Conservation (phyloP, 176 grass and related monocot genomes). For the Puya raimondii region DNA sequence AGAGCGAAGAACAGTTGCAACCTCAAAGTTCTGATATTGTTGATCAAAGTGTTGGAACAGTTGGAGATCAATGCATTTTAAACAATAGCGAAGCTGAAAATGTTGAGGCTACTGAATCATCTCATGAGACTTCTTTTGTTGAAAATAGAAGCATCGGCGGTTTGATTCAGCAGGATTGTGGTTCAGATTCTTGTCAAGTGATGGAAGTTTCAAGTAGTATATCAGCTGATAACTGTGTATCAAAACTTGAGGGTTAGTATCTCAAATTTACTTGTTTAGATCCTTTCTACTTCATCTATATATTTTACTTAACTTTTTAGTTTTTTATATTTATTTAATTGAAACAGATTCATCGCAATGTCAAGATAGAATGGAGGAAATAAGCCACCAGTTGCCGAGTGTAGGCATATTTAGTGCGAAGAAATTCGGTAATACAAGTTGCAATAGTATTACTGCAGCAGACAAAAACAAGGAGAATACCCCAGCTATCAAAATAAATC, state of each 20-base stretch:
- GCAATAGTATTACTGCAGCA: background rate
- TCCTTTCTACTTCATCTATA: background rate
- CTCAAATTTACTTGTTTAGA: background rate
- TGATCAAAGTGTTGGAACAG: too few relatives aligned
- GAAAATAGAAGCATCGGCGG: background rate
- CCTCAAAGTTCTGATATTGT: background rate
- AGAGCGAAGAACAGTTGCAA: background rate
- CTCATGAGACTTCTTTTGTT: background rate
- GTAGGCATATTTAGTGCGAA: background rate
- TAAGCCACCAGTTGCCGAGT: background rate
- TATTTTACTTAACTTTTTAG: background rate
- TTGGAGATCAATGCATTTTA: too few relatives aligned
- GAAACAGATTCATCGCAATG: background rate
- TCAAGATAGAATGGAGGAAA: background rate
- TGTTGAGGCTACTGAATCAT: background rate
- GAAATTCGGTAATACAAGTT: background rate
- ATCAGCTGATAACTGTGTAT: background rate
- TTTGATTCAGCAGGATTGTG: background rate
- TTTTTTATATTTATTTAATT: background rate
- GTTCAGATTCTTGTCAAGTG: background rate
- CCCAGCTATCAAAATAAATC: conserved; percentile 1
- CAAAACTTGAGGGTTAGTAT: background rate
- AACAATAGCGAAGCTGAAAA: background rate
- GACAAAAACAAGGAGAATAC: conserved; percentile 3
- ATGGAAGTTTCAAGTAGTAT: background rate